These are phyloP conservation scores for Stephania yunnanensis DNA, from an alignment of 164 flowering plant species.

Conservation along the genomic window DNA sequence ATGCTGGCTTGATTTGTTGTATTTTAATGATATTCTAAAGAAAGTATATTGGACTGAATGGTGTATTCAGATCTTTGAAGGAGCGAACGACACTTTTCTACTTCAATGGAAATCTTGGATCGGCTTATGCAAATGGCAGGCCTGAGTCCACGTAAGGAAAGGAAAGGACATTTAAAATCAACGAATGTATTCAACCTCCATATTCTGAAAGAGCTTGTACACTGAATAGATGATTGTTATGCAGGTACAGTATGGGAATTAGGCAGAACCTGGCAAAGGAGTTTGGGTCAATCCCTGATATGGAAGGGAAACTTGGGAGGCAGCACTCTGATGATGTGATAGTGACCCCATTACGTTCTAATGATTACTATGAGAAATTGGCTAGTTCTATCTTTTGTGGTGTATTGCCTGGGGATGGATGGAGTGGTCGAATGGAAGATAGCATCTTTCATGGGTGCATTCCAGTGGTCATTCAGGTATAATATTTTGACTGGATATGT, in stretches of 20 bases:
- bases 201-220: background rate
- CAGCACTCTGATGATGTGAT: conserved; percentile 77
- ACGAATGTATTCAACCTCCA: background rate
- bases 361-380: conserved; percentile 50
- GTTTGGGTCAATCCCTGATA: conserved; percentile 82
- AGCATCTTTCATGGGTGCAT: conserved; percentile 92
- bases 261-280: conserved; percentile 90
- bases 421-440: conserved; percentile 99
- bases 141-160: conserved; percentile 82
- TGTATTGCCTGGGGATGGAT: conserved; percentile 97
- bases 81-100: conserved; percentile 70
- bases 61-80: conserved; percentile 48
- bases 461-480: conserved; percentile 96
- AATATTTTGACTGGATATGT: conserved; percentile 1
- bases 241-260: conserved; percentile 97
- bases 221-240: conserved; percentile 12
- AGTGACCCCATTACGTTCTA: conserved; percentile 69
- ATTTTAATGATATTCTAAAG: background rate
- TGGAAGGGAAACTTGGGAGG: conserved; percentile 82
- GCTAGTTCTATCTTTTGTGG: conserved; percentile 88
- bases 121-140: conserved; percentile 71
- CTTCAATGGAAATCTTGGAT: conserved; percentile 95
- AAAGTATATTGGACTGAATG: conserved; percentile 2
- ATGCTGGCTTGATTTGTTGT: background rate
- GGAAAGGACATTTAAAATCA: conserved; percentile 8